Conservation (phyloP, 163 green algal genomes). For the Scenedesmus sp. region DNA sequence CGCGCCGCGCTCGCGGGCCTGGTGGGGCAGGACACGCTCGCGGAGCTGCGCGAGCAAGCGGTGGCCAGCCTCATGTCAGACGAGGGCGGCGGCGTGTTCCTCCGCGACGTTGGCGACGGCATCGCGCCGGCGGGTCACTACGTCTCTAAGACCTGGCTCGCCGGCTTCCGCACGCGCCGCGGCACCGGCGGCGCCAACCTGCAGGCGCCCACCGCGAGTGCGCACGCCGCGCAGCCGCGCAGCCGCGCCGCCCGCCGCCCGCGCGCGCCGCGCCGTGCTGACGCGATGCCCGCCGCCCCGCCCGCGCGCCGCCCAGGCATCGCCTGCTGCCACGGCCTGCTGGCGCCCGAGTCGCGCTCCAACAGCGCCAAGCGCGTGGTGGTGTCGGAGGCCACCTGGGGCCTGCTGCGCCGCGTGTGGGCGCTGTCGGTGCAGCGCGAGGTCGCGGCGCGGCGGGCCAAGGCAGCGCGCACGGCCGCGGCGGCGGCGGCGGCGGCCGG, state of each 20-base stretch:
- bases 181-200: constrained; percentile 6
- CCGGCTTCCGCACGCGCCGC: constrained; percentile 30
- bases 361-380: constrained; percentile 43
- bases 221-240: neutral
- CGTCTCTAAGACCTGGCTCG: constrained; percentile 48
- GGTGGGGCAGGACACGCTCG: constrained; percentile 45
- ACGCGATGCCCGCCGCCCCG: constrained; percentile 16
- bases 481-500: neutral
- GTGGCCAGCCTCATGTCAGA: constrained; percentile 41
- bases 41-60: constrained; percentile 50
- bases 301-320: constrained; percentile 50
- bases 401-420: constrained; percentile 59
- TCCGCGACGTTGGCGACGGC: neutral
- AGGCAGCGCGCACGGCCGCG: constrained; percentile 20
- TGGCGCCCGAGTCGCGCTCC: constrained; percentile 56
- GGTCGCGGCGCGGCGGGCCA: neutral
- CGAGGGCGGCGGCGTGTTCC: constrained; percentile 20
- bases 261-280: neutral
- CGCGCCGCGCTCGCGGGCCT: constrained; percentile 49
- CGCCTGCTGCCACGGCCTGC: constrained; percentile 65
- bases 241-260: neutral
- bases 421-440: constrained; percentile 20
- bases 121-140: constrained; percentile 10
- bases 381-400: constrained; percentile 55
- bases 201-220: constrained; percentile 31